phyloP scores from a whole-genome alignment of 2,329 filamentous ascomycete species.

The Trichoderma harzianum region DNA sequence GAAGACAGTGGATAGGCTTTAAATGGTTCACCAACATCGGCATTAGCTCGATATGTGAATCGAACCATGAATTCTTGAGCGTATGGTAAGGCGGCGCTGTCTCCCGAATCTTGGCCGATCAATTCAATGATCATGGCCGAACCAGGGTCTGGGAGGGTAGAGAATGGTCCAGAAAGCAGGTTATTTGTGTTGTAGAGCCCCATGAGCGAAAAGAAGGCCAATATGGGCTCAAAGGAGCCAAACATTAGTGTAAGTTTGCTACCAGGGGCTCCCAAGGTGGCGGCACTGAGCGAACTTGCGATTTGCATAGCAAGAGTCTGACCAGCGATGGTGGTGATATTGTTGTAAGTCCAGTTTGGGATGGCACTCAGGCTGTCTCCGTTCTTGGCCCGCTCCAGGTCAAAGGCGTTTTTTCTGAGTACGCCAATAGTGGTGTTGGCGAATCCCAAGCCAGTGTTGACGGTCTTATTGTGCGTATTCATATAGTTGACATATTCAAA shows the following conservation, averaged over 20 bases:
- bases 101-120: conserved; percentile 29
- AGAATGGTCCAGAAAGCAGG: conserved; percentile 40
- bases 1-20: conserved; percentile 41
- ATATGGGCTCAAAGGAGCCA: conserved; percentile 52
- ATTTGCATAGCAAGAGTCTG: conserved; percentile 49
- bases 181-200: conserved; percentile 49
- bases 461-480: conserved; percentile 48
- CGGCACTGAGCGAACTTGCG: conserved; percentile 42
- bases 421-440: conserved; percentile 34
- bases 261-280: conserved; percentile 36
- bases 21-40: conserved; percentile 36
- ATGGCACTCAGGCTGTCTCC: conserved; percentile 51
- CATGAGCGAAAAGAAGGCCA: conserved; percentile 52
- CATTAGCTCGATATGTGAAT: conserved; percentile 54
- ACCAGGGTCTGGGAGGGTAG: conserved; percentile 61
- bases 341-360: conserved; percentile 33
- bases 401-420: conserved; percentile 62
- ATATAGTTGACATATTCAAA: conserved; percentile 56
- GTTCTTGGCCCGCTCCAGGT: conserved; percentile 58
- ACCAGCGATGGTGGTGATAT: conserved; percentile 49
- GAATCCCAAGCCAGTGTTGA: conserved; percentile 37
- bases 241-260: conserved; percentile 53
- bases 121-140: conserved; percentile 73
- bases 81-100: conserved; percentile 24
- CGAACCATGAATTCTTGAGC: conserved; percentile 47